These are phyloP conservation scores for Protomyces macrosporus DNA, from an alignment of 1,139 yeast genomes.

Conservation along the genomic window DNA sequence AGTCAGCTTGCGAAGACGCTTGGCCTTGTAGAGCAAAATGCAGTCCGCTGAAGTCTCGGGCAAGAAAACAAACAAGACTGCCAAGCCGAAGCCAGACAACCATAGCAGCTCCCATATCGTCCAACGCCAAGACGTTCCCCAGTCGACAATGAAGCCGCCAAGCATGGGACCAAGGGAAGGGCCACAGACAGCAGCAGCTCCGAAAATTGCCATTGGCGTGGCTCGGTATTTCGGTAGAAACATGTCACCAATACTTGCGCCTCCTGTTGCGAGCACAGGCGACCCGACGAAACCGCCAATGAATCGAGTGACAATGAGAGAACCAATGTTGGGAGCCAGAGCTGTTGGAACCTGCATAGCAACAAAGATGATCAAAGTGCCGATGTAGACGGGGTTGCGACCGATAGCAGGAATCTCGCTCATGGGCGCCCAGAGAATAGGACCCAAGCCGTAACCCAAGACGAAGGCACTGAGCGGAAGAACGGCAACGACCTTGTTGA, in stretches of 20 bases:
- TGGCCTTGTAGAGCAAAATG: constrained; percentile 67
- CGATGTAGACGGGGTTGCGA: constrained; percentile 48
- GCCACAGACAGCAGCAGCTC: constrained; percentile 55
- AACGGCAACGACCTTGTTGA: constrained; percentile 70
- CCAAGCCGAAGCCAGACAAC: constrained; percentile 48
- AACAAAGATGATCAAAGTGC: constrained; percentile 47
- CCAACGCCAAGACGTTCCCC: constrained; percentile 59
- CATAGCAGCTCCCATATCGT: constrained; percentile 50
- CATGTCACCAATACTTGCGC: constrained; percentile 76
- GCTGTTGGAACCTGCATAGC: constrained; percentile 60
- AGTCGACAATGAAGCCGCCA: constrained; percentile 69
- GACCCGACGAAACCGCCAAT: constrained; percentile 76
- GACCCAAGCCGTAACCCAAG: constrained; percentile 56
- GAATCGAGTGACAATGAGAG: constrained; percentile 60
- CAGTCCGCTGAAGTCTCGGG: constrained; percentile 92
- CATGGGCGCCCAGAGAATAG: constrained; percentile 70
- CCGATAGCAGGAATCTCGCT: constrained; percentile 52
- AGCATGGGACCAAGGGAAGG: constrained; percentile 74
- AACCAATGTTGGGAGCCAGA: constrained; percentile 48
- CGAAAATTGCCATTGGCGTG: constrained; percentile 45
- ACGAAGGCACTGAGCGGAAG: constrained; percentile 70
- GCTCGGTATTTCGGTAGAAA: constrained; percentile 64
- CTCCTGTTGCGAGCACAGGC: constrained; percentile 82
- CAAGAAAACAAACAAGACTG: constrained; percentile 50
- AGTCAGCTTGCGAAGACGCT: constrained; percentile 41